These are phyloP conservation scores for Austropuccinia psidii DNA, from an alignment of 1,284 basidiomycete genomes.

Conservation along the genomic window DNA sequence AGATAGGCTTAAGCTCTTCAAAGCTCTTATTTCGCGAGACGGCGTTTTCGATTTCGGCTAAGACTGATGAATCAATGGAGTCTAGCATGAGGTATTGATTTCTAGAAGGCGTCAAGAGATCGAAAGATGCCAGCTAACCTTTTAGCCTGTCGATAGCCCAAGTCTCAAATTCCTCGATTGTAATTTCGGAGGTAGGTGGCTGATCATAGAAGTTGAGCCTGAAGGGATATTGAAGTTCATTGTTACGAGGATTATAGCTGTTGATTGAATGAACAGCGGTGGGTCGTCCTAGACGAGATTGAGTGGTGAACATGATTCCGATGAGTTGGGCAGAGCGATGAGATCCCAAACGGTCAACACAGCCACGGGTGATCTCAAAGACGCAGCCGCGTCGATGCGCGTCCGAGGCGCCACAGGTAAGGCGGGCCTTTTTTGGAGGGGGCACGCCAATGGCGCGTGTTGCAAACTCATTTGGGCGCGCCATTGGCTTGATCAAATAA, in stretches of 20 bases:
- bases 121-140: conserved; percentile 41
- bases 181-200: conserved; percentile 82
- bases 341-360: too few species aligned
- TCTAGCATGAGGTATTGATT: neutral
- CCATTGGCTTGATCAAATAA: too few species aligned
- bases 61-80: conserved; percentile 51
- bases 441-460: too few species aligned
- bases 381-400: too few species aligned
- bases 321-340: neutral
- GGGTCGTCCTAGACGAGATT: neutral
- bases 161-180: conserved; percentile 90
- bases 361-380: too few species aligned
- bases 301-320: neutral
- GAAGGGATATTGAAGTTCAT: conserved; percentile 57
- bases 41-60: conserved; percentile 91
- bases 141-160: conserved; percentile 81
- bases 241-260: neutral
- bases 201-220: conserved; percentile 78
- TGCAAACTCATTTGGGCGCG: too few species aligned
- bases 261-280: neutral
- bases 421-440: too few species aligned
- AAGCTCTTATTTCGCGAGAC: conserved; percentile 71
- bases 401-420: too few species aligned
- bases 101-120: neutral
- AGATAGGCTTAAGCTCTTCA: conserved; percentile 65